Base-by-base conservation (phyloP, 2,329 filamentous ascomycete genomes). In the Ophiostoma fasciatum region DNA sequence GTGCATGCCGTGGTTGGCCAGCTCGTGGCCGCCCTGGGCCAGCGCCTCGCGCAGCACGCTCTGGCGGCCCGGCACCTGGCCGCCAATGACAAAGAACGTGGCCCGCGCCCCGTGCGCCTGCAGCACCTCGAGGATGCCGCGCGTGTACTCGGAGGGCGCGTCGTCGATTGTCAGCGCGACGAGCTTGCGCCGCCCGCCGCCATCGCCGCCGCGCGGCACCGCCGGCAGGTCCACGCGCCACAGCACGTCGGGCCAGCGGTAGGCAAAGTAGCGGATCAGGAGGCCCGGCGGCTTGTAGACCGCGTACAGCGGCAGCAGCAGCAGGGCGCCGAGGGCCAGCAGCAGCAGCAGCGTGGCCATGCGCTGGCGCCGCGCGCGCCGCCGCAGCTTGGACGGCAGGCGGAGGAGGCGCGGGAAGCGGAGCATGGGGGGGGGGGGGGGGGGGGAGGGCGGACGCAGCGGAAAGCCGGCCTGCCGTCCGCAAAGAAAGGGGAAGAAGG, bases 121-220 rank as follows among this genome's bases (percentile, higher is more conserved):
- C n/a, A 94, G 63, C 0, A 82, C 59, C 29, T 72, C 58, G 37
- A 85, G 59, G 40, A 94, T 85, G 38, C 76, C 71, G 30, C 57
- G 50, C 2, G 85, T 92, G 53, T 82, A 66, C 29, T 67, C 57
- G 2, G 80, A 87, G 0, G 85, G 85, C 20, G 76, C 80, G 57
- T 94, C 85, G 60, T 94, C 85, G 49, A 94, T 78, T 1, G 83
- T 93, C 27, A 94, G 64, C 0, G 82, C 85, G 14, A 94, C 65
- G 19, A 88, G 58, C 49, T 78, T 82, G 32, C 22, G 51, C 15
- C 25, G 30, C 18, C 25, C 19, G n/a, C 25, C 13, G 41, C 35
- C 32, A 4, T 32, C 19, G 12, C 23, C 28, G 2, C 22, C 14
- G 30, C 18, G 11, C 14, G 31, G 14, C 11, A 31, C 7, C 7